Evolutionary conservation across 2,329 filamentous ascomycete species (phyloP).

Genomic region (Fusarium ambrosium): DNA sequence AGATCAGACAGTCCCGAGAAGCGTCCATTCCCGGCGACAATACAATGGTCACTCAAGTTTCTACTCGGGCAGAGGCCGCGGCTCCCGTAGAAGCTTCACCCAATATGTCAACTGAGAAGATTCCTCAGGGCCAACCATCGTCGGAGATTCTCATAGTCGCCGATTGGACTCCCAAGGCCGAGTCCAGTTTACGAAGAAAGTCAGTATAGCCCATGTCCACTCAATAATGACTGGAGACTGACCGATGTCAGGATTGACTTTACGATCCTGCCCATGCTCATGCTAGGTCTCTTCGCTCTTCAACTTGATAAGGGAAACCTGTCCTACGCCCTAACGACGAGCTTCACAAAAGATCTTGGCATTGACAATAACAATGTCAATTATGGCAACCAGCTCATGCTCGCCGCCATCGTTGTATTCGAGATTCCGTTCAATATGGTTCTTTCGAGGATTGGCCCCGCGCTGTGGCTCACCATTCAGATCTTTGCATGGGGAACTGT

Average conservation of each 20-base stretch:
- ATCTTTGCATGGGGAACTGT: neutral
- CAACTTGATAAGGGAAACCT: neutral
- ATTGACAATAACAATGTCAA: neutral
- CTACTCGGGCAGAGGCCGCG: neutral
- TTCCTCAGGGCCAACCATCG: neutral
- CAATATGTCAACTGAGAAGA: neutral
- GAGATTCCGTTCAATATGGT: neutral
- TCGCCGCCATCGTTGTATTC: neutral
- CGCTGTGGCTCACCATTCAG: neutral
- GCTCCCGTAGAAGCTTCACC: neutral
- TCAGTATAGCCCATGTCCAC: neutral
- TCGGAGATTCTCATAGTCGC: neutral
- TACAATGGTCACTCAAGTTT: neutral
- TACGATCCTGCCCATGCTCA: neutral
- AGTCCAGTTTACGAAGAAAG: neutral
- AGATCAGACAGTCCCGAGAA: neutral
- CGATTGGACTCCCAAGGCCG: neutral
- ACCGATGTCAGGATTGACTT: neutral
- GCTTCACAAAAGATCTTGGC: neutral
- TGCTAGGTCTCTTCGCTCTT: neutral
- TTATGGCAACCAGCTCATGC: neutral
- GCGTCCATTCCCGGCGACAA: neutral
- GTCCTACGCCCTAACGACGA: neutral
- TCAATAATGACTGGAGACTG: neutral
- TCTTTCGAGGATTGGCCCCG: neutral